phyloP scores from a whole-genome alignment of 1,139 yeast genomes.

The Debaryomyces fabryi region DNA sequence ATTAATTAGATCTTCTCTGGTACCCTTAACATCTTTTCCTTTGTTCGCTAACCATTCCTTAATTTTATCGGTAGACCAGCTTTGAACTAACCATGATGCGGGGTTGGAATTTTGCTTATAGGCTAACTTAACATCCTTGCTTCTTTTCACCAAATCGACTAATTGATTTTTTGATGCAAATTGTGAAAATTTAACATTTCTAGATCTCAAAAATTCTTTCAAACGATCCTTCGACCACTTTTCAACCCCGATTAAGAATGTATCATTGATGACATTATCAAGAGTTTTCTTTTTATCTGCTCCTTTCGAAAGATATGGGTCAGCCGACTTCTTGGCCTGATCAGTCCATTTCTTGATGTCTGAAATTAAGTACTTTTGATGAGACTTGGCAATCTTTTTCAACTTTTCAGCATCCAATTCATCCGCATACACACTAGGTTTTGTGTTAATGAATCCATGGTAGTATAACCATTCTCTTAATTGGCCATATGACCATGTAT shows the following conservation, averaged over 20 bases:
- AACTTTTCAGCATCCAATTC: slow-evolving; percentile 22
- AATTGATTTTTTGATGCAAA: slow-evolving; percentile 50
- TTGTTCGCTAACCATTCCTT: slow-evolving; percentile 27
- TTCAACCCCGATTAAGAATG: slow-evolving; percentile 48
- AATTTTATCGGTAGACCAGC: slow-evolving; percentile 24
- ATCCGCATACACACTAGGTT: slow-evolving; percentile 25
- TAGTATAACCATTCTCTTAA: slow-evolving; percentile 34
- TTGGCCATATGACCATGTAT: slow-evolving; percentile 38
- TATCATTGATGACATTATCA: slow-evolving; percentile 43
- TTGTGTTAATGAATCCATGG: slow-evolving; percentile 29
- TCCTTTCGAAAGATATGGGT: slow-evolving; percentile 30
- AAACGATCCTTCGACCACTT: slow-evolving; percentile 53
- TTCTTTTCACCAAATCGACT: slow-evolving; percentile 47
- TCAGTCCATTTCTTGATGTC: slow-evolving; percentile 44
- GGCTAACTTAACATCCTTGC: slow-evolving; percentile 44
- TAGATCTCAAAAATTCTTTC: slow-evolving; percentile 52
- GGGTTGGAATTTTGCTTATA: slow-evolving; percentile 22
- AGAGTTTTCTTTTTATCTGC: slow-evolving; percentile 21
- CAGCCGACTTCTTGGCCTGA: slow-evolving; percentile 25
- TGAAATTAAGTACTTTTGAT: slow-evolving; percentile 39
- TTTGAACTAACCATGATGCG: slow-evolving; percentile 25
- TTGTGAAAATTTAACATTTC: slow-evolving; percentile 51
- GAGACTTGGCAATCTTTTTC: slow-evolving; percentile 19
- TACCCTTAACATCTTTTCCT: slow-evolving; percentile 28
- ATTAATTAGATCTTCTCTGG: slow-evolving; percentile 26